Evolutionary conservation across 73 alveolate genomes (phyloP), one percentile per base, ranked within the genome.

Genomic region (Breviolum minutum): DNA sequence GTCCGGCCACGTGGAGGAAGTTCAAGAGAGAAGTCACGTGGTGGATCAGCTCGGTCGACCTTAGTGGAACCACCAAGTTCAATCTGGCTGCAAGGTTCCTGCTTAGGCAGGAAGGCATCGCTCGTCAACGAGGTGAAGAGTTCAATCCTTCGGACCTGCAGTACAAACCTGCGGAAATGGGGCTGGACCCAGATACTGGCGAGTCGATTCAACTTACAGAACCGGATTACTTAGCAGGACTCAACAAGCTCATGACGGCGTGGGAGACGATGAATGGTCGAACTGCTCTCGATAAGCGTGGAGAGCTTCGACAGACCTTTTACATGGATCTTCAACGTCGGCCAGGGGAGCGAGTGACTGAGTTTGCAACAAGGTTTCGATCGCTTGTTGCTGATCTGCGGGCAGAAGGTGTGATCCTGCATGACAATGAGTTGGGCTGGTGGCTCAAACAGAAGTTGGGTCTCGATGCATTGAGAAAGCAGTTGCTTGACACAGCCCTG

Each of bases 51-150:
- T 48, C 71, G 48, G 0, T 82, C 40, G 91, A 82, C 6, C 7
- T 82, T 0, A 8, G 30, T 7, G n/a, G 94, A 79, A 84, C 94
- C 0, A 26, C 12, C 2, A 60, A 60, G 12, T 84, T 22, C 94
- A 84, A 84, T 61, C 40, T 84, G 76, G 94, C 94, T 5, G 94
- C 94, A 11, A 74, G 94, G 2, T 84, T 62, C 26, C 94, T 84
- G 16, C 61, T 84, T 19, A 62, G 94, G 6, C 94, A 84, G 60
- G 68, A 62, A 0, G 94, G 94, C 2, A 26, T 30, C 8, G 94
- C 94, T 3, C 68, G 85, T 7, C 85, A 76, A 24, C 60, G 85
- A 2, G 85, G 85, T 2, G 85, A 76, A 27, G 85, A 76, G 7
- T 84, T 84, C 24, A 17, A 13, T n/a, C 94, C 94, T 6, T 6